Percentiles rank a stretch among this genome's conserved stretches.
Evolutionary conservation across 176 grass and related monocot species (phyloP).

Genomic region (Neostapfia colusana): DNA sequence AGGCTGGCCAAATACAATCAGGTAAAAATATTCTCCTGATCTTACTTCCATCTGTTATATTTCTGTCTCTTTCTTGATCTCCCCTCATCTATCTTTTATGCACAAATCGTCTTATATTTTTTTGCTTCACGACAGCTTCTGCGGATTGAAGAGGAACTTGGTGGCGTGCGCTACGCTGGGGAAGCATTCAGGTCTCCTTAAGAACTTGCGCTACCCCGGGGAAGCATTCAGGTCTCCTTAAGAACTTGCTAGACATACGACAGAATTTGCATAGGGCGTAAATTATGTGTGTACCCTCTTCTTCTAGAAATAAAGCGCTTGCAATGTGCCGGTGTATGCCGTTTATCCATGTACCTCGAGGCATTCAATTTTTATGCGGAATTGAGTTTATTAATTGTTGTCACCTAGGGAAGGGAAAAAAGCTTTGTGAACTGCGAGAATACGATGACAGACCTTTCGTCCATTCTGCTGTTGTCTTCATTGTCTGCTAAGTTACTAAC

Average conservation of each 20-base stretch:
- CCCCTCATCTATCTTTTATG: not conserved
- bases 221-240: constrained; percentile 84
- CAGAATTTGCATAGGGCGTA: constrained; percentile 21
- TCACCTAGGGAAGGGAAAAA: not conserved
- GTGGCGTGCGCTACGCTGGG: constrained; percentile 78
- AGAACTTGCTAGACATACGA: not conserved
- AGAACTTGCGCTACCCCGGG: constrained; percentile 35
- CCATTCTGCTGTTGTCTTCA: not conserved
- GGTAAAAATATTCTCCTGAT: constrained; percentile 42
- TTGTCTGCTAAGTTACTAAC: not conserved
- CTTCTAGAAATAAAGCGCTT: constrained; percentile 50
- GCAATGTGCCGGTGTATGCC: not conserved
- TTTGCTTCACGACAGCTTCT: constrained; percentile 53
- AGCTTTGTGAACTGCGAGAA: not conserved
- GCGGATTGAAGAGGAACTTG: constrained; percentile 90
- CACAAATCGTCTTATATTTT: not conserved
- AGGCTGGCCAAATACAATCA: constrained; percentile 95
- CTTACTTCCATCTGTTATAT: not conserved
- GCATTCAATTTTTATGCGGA: constrained; percentile 27
- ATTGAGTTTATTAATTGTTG: not conserved
- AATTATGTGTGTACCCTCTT: not conserved
- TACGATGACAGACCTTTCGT: not conserved
- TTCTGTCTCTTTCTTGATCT: not conserved
- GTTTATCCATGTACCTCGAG: constrained; percentile 12
- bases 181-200: constrained; percentile 76